Percentiles rank a stretch among this genome's conserved stretches.
Evolutionary conservation across 129 eudicot genomes (phyloP).

Genomic region (Flaveria bidentis): DNA sequence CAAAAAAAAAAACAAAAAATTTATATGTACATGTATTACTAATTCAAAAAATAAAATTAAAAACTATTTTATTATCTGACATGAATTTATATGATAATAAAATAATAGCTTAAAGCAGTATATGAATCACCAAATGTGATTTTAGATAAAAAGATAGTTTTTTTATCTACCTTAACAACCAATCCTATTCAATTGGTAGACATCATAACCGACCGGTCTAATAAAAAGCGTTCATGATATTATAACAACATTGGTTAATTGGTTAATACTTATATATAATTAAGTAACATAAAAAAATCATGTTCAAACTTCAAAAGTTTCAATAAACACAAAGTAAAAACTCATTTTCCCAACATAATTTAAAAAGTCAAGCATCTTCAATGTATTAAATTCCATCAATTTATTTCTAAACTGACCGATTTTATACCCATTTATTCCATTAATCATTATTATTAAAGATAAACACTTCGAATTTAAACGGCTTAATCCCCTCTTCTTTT

Average conservation of each 20-base stretch:
- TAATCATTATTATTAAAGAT: neutral
- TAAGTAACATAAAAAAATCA: neutral
- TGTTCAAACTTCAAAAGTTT: neutral
- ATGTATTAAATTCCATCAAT: conserved; percentile 1
- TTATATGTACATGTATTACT: no score
- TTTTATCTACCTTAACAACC: no score
- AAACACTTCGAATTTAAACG: conserved; percentile 25
- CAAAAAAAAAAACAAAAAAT: no score
- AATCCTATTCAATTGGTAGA: no score
- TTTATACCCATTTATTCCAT: neutral
- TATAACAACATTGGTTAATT: neutral
- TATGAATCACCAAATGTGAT: no score
- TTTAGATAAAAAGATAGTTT: no score
- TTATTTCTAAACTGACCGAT: conserved; percentile 4
- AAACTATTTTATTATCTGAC: no score
- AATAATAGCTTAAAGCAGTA: no score
- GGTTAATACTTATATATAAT: neutral
- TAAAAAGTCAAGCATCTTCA: neutral
- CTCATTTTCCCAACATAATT: neutral
- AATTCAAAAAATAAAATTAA: no score
- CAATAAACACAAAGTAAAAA: conserved; percentile 5
- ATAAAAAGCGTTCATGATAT: no score
- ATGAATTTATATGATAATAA: no score
- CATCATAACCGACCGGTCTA: no score
- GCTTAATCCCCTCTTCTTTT: conserved; percentile 6